phyloP scores from a whole-genome alignment of 495 filamentous ascomycete species.

The Hypoxylon trugodes region DNA sequence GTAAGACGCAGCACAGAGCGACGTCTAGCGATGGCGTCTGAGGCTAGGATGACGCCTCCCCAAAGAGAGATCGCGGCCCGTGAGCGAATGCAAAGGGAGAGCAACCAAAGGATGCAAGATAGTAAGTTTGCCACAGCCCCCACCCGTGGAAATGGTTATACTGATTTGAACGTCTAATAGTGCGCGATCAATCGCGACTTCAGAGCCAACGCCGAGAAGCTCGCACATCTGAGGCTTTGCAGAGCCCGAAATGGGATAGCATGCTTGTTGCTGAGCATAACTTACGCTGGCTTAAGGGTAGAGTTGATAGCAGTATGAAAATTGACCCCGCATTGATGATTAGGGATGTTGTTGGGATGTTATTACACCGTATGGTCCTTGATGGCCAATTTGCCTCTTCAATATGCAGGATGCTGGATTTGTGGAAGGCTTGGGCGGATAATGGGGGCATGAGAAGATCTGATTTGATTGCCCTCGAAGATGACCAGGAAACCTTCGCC shows the following conservation, averaged over 20 bases:
- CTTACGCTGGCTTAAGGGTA: slow-evolving; percentile 55
- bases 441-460: slow-evolving; percentile 65
- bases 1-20: slow-evolving; percentile 50
- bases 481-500: slow-evolving; percentile 57
- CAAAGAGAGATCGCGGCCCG: slow-evolving; percentile 53
- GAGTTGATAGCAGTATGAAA: slow-evolving; percentile 13
- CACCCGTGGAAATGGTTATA: neutral
- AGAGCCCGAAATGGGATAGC: slow-evolving; percentile 63
- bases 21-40: slow-evolving; percentile 51
- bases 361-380: slow-evolving; percentile 64
- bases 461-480: slow-evolving; percentile 56
- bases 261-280: slow-evolving; percentile 59
- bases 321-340: slow-evolving; percentile 32
- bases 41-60: slow-evolving; percentile 55
- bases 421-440: slow-evolving; percentile 66
- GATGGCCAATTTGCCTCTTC: slow-evolving; percentile 54
- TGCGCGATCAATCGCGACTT: slow-evolving; percentile 47
- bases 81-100: slow-evolving; percentile 49
- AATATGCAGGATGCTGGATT: slow-evolving; percentile 61
- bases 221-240: slow-evolving; percentile 61
- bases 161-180: slow-evolving; percentile 28
- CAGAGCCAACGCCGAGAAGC: slow-evolving; percentile 53
- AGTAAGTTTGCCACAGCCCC: slow-evolving; percentile 42
- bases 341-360: slow-evolving; percentile 56
- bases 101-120: slow-evolving; percentile 49